These are phyloP conservation scores for Botryotinia globosa DNA, from an alignment of 2,329 filamentous ascomycete genomes.

Conservation along the genomic window DNA sequence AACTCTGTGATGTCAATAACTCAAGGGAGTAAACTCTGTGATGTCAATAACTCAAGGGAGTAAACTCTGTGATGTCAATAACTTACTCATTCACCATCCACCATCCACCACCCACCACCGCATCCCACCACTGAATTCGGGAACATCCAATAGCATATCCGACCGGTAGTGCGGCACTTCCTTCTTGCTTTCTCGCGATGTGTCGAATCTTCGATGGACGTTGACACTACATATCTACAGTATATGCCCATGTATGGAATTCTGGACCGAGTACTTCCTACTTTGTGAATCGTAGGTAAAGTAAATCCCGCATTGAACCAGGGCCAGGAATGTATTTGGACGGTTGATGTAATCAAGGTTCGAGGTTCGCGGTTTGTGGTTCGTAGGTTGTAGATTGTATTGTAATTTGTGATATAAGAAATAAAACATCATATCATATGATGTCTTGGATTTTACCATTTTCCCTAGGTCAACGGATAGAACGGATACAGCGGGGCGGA, in stretches of 20 bases:
- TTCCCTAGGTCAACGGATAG: not conserved
- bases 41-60: too few species aligned
- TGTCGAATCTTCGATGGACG: not conserved
- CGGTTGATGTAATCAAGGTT: not conserved
- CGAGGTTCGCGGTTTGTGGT: not conserved
- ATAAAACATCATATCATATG: not conserved
- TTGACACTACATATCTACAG: constrained; percentile 1
- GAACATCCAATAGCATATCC: not conserved
- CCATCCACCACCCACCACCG: not conserved
- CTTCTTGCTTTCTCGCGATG: not conserved
- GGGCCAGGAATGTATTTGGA: not conserved
- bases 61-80: too few species aligned
- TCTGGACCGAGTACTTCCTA: not conserved
- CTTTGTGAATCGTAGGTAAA: too few species aligned
- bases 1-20: too few species aligned
- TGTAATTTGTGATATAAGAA: not conserved
- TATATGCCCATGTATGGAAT: not conserved
- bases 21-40: too few species aligned
- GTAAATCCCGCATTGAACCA: not conserved
- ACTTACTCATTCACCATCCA: not conserved
- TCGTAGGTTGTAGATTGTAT: not conserved
- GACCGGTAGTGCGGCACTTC: constrained; percentile 2
- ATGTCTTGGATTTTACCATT: not conserved
- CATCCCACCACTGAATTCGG: not conserved
- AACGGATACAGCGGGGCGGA: constrained; percentile 4